A percentile compares a stretch with the other conserved stretches of the same genome.
Conservation (phyloP, 345 rosid species). For the Abelmoschus esculentus region DNA sequence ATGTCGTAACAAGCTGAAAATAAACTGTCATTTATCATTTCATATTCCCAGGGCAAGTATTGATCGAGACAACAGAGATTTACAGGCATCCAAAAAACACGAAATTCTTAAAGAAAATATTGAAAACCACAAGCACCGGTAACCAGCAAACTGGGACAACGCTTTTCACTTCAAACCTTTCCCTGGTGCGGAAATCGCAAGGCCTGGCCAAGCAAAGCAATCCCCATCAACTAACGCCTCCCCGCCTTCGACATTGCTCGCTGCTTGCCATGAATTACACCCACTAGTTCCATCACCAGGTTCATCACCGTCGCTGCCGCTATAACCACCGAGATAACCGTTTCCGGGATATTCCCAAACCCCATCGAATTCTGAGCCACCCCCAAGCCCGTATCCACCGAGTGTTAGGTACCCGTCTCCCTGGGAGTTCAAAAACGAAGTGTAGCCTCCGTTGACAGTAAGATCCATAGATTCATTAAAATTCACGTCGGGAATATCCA, state of each 20-base stretch:
- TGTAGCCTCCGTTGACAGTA: slow-evolving; percentile 15
- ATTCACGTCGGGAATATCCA: slow-evolving; percentile 13
- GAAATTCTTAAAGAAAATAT: slow-evolving; percentile 1
- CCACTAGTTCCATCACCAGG: slow-evolving; percentile 13
- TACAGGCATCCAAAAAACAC: slow-evolving; percentile 13
- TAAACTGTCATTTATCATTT: not conserved
- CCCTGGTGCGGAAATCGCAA: slow-evolving; percentile 39
- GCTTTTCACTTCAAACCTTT: slow-evolving; percentile 34
- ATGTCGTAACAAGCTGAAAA: too few relatives aligned
- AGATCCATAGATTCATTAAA: slow-evolving; percentile 19
- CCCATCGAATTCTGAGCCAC: slow-evolving; percentile 25
- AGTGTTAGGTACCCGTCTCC: slow-evolving; percentile 16
- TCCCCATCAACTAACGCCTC: slow-evolving; percentile 33
- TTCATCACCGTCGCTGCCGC: slow-evolving; percentile 1
- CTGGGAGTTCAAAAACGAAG: slow-evolving; percentile 14
- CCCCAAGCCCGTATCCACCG: slow-evolving; percentile 20
- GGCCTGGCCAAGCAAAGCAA: slow-evolving; percentile 43
- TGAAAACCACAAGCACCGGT: not conserved
- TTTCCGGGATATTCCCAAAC: slow-evolving; percentile 34
- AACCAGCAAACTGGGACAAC: not conserved
- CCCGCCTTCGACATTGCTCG: slow-evolving; percentile 15
- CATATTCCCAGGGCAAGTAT: not conserved
- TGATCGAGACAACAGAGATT: slow-evolving; percentile 6
- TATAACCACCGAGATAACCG: slow-evolving; percentile 13
- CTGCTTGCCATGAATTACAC: slow-evolving; percentile 34